A percentile compares a stretch with the other conserved stretches of the same genome.
Conservation (phyloP, 805 yeast genomes). For the Metschnikowia noctiluminum region DNA sequence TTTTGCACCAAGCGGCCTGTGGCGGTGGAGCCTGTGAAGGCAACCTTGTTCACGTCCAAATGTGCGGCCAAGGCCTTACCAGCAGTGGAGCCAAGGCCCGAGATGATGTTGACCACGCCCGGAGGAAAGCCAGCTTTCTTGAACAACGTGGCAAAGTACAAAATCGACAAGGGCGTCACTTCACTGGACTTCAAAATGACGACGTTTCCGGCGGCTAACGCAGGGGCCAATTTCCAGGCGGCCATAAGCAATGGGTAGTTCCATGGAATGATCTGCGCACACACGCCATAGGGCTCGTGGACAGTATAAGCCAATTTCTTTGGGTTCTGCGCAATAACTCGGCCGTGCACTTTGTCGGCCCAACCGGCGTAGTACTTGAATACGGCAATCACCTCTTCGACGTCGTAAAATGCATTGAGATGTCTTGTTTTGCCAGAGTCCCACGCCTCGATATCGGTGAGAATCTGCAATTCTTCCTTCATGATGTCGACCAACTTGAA, state of each 20-base stretch:
- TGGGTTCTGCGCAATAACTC: conserved; percentile 39
- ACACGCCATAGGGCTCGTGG: conserved; percentile 64
- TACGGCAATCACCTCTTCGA: conserved; percentile 43
- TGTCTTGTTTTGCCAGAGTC: conserved; percentile 47
- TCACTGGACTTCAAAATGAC: conserved; percentile 74
- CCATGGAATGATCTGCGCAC: conserved; percentile 72
- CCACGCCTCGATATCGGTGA: conserved; percentile 43
- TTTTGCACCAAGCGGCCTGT: conserved; percentile 66
- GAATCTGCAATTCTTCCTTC: conserved; percentile 30
- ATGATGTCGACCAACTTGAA: conserved; percentile 36
- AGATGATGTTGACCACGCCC: conserved; percentile 68
- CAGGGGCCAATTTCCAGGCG: conserved; percentile 81
- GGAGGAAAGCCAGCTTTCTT: conserved; percentile 71
- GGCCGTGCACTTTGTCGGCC: conserved; percentile 57
- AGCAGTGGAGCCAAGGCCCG: conserved; percentile 66
- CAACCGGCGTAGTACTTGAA: conserved; percentile 58
- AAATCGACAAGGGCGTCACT: conserved; percentile 68
- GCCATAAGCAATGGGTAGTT: conserved; percentile 68
- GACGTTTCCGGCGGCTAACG: conserved; percentile 75
- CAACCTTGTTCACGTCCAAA: conserved; percentile 53
- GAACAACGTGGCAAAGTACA: conserved; percentile 56
- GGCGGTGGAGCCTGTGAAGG: conserved; percentile 64
- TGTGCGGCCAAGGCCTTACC: conserved; percentile 68
- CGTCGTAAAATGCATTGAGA: conserved; percentile 47
- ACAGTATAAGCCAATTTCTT: conserved; percentile 62